Base-by-base conservation (phyloP, 148 eudicot species). In the Pharnaceum exiguum region DNA sequence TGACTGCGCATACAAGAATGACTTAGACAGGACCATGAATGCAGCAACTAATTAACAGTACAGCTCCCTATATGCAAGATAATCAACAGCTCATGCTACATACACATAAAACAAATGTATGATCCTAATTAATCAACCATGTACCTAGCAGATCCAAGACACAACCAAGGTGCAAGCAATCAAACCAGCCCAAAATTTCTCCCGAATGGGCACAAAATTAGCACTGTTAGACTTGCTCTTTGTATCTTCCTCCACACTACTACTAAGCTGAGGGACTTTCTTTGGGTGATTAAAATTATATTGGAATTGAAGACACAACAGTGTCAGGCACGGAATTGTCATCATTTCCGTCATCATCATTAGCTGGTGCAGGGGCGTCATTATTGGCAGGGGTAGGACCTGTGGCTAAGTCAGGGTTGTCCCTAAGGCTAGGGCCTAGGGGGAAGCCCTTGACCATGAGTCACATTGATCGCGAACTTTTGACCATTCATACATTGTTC, bases 361-460 rank as follows among this genome's bases (percentile, higher is more conserved):
- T 61, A 0, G 63, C 25, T 0, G 97, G 89, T 0, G 76, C 74
- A 0, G 84, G 83, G 25, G 93, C 71, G 0, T 70, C 64, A 27
- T n/a, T n/a, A n/a, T 60, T 40, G 11, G 60, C 16, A 7, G 71
- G 11, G 33, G 59, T 52, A 8, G 71, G 59, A 22, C 72, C 66
- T 12, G 21, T 4, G 10, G 54, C 54, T 2, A 69, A 56, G 27
- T 47, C 48, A 1, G 85, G 55, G 1, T 80, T 75, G 24, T 56
- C 37, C 52, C 50, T 76, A 3, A 90, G 68, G 42, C 78, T 73
- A 0, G n/a, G n/a, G n/a, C n/a, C n/a, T n/a, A n/a, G 75, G 63
- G 5, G 98, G 96, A 55, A 91, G 51, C 9, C 98, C 98, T 55
- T 77, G 70, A 0, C 98, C 98, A 37, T 81, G 67, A 0, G 88